These are phyloP conservation scores for Aspergillus coremiiformis DNA, from an alignment of 495 filamentous ascomycete species.

Conservation along the genomic window DNA sequence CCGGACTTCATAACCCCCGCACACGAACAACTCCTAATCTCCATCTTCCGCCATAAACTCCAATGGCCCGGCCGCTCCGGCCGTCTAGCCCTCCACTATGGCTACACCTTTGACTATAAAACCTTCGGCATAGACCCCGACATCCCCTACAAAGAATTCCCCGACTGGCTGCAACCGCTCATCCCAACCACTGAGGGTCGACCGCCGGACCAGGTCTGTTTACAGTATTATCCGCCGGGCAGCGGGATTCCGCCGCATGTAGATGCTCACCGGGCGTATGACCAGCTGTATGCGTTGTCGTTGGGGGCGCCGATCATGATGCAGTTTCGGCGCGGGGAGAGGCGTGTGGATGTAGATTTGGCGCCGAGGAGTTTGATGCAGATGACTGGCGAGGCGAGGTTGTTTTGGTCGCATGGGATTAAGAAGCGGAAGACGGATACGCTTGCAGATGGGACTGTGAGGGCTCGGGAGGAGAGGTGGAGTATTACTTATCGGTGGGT, in stretches of 20 bases:
- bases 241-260: conserved; percentile 37
- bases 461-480: conserved; percentile 27
- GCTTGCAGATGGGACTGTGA: conserved; percentile 24
- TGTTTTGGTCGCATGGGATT: conserved; percentile 40
- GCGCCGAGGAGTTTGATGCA: conserved; percentile 33
- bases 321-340: conserved; percentile 28
- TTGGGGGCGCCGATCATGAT: conserved; percentile 32
- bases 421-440: conserved; percentile 36
- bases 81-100: conserved; percentile 35
- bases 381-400: conserved; percentile 27
- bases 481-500: conserved; percentile 39
- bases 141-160: conserved; percentile 35
- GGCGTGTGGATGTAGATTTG: conserved; percentile 28
- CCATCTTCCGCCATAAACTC: conserved; percentile 26
- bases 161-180: conserved; percentile 30
- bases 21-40: conserved; percentile 29
- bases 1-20: conserved; percentile 26
- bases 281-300: conserved; percentile 36
- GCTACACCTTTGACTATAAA: conserved; percentile 40
- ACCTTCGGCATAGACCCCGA: conserved; percentile 35
- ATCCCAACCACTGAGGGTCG: conserved; percentile 30
- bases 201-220: conserved; percentile 35
- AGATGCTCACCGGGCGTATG: conserved; percentile 31
- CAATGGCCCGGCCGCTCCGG: conserved; percentile 32
- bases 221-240: conserved; percentile 38